Conservation (phyloP, 495 filamentous ascomycete genomes). For the Penicillium lividum region DNA sequence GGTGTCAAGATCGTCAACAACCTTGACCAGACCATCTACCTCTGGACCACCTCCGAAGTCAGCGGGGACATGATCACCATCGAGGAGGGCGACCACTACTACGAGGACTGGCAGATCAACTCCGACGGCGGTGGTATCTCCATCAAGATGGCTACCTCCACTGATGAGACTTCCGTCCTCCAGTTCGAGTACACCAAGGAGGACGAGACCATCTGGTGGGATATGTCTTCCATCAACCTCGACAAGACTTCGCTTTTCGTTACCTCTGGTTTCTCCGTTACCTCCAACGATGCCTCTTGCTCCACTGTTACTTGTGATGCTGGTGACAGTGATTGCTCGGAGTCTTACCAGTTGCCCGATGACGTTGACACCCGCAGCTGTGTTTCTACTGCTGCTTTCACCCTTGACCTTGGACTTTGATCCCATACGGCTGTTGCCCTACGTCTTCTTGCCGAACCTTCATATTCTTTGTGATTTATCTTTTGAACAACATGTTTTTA, state of each 20-base stretch:
- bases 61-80: conserved; percentile 30
- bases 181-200: conserved; percentile 50
- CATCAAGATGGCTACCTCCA: conserved; percentile 41
- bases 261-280: conserved; percentile 36
- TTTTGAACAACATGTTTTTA: not conserved
- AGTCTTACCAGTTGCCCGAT: conserved; percentile 36
- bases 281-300: conserved; percentile 32
- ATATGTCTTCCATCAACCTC: conserved; percentile 46
- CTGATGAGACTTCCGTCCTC: conserved; percentile 30
- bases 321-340: conserved; percentile 34
- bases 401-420: conserved; percentile 19
- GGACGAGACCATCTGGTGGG: conserved; percentile 44
- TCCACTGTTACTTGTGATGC: conserved; percentile 30
- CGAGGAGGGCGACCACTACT: conserved; percentile 25
- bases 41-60: conserved; percentile 36
- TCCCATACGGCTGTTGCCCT: not conserved
- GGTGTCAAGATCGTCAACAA: conserved; percentile 42
- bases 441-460: not conserved
- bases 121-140: conserved; percentile 43
- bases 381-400: conserved; percentile 20
- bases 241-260: conserved; percentile 31
- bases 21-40: conserved; percentile 33
- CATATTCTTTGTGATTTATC: not conserved
- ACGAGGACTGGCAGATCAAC: conserved; percentile 36
- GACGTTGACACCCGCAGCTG: conserved; percentile 36